Evolutionary conservation across 768 basidiomycete species (phyloP).

Genomic region (Scleroderma citrinum): DNA sequence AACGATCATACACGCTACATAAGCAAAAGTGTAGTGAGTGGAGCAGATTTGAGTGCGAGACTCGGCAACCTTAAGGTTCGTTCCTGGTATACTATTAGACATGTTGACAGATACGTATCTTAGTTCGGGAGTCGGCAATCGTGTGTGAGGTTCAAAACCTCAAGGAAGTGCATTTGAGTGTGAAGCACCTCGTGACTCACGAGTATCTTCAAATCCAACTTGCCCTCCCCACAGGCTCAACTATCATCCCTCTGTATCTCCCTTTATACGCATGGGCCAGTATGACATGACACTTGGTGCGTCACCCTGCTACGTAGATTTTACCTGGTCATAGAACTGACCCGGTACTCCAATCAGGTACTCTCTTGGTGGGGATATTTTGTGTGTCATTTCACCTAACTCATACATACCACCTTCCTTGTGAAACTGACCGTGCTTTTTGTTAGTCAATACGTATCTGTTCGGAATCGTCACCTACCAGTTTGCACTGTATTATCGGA

Average conservation of each 20-base stretch:
- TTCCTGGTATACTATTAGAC: too few relatives aligned
- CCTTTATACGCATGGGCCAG: not conserved
- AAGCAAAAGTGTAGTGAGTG: too few relatives aligned
- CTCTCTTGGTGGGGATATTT: not conserved
- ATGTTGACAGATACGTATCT: too few relatives aligned
- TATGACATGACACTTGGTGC: not conserved
- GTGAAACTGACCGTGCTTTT: not conserved
- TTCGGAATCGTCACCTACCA: constrained; percentile 37
- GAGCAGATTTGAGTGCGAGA: too few relatives aligned
- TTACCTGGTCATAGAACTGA: not conserved
- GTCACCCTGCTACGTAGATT: not conserved
- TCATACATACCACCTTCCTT: not conserved
- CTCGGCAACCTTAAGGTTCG: too few relatives aligned
- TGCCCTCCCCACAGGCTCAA: too few relatives aligned
- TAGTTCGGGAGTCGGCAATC: too few relatives aligned
- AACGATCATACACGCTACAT: too few relatives aligned
- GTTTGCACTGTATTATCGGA: constrained; percentile 31
- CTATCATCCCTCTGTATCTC: not conserved
- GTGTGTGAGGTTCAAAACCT: too few relatives aligned
- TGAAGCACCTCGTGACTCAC: too few relatives aligned
- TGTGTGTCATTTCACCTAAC: not conserved
- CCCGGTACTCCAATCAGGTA: not conserved
- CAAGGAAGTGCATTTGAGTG: too few relatives aligned
- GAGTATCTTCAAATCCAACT: too few relatives aligned
- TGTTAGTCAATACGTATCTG: constrained; percentile 11